Conservation (phyloP, 805 yeast genomes). For the Saccharomycopsis oosterbeekiorum region DNA sequence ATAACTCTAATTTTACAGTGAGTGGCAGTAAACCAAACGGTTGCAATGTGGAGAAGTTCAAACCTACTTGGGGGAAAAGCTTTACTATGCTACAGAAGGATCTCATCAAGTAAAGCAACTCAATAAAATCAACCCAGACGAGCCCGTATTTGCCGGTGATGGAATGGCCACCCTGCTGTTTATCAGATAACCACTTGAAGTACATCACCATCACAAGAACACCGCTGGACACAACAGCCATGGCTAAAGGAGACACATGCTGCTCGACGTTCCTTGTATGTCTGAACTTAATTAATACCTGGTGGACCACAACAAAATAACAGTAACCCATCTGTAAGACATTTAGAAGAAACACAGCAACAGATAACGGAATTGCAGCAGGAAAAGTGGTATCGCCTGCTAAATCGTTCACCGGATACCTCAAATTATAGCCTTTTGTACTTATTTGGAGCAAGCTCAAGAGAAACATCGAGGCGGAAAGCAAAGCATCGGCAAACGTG, state of each 20-base stretch:
- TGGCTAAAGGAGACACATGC: not conserved
- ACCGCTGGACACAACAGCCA: not conserved
- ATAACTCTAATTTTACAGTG: not conserved
- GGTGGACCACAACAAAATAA: not conserved
- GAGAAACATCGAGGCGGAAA: not conserved
- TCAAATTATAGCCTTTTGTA: not conserved
- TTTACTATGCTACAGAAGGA: not conserved
- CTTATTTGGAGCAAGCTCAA: not conserved
- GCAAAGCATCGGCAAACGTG: not conserved
- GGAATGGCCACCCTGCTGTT: not conserved
- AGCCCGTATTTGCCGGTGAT: constrained; percentile 1
- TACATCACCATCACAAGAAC: not conserved
- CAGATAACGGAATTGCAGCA: not conserved
- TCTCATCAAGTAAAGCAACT: not conserved
- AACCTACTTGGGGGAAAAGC: not conserved
- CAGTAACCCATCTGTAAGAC: not conserved
- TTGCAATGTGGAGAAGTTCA: not conserved
- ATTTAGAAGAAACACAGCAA: not conserved
- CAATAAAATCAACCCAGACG: constrained; percentile 3
- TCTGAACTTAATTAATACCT: not conserved
- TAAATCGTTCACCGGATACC: not conserved
- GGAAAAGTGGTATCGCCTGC: too few species aligned
- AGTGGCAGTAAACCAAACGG: not conserved
- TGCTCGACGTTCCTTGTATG: not conserved
- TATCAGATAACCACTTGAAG: not conserved